phyloP scores from a whole-genome alignment of 805 yeast genomes.

The Phaffomyces opuntiae region DNA sequence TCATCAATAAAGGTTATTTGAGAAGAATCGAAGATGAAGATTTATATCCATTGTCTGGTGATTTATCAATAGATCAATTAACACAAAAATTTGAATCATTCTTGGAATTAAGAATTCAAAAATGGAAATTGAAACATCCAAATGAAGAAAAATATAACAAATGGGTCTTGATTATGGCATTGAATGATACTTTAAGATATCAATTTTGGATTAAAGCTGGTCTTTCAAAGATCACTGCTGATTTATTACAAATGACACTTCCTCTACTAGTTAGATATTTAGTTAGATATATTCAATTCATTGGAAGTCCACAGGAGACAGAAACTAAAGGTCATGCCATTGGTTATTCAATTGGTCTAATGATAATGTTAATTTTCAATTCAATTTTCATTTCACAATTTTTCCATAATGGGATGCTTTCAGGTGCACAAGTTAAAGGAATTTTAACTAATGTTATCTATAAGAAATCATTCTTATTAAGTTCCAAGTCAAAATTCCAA shows the following conservation, averaged over 20 bases:
- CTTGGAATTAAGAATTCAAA: conserved; percentile 23
- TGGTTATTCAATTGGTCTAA: conserved; percentile 70
- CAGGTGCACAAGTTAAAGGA: conserved; percentile 68
- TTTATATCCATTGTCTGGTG: conserved; percentile 36
- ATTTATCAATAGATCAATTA: conserved; percentile 29
- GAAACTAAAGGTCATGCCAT: conserved; percentile 48
- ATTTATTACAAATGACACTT: conserved; percentile 39
- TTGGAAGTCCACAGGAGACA: conserved; percentile 34
- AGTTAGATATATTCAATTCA: conserved; percentile 54
- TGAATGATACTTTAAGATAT: conserved; percentile 28
- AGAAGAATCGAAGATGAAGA: conserved; percentile 56
- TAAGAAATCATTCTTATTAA: conserved; percentile 58
- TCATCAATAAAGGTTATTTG: conserved; percentile 42
- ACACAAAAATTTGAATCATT: conserved; percentile 27
- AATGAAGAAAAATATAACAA: conserved; percentile 15
- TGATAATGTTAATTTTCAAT: conserved; percentile 42
- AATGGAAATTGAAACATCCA: conserved; percentile 22
- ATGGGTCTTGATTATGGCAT: conserved; percentile 25
- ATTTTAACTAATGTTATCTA: conserved; percentile 64
- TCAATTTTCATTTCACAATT: conserved; percentile 52
- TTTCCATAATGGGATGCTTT: conserved; percentile 52
- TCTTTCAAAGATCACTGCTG: conserved; percentile 23
- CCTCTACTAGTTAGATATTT: conserved; percentile 63
- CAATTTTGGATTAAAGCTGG: conserved; percentile 29
- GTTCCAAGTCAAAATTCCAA: conserved; percentile 47